Evolutionary conservation across 768 basidiomycete species (phyloP), one percentile per base, ranked within the genome.

Genomic region (Boletus barrowsii): DNA sequence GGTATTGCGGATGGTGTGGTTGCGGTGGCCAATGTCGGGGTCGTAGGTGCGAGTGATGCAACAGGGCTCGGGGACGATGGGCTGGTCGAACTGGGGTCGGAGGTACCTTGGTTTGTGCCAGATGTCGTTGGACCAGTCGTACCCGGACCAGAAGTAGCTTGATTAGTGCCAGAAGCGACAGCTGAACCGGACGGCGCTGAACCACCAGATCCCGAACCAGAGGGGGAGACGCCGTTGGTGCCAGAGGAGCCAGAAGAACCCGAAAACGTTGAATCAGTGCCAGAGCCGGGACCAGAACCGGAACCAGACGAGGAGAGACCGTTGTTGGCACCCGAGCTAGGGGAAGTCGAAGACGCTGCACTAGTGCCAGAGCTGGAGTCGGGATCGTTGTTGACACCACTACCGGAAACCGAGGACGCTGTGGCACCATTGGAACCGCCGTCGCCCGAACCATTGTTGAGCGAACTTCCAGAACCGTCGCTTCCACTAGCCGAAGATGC

Each of bases 131-230:
- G 29, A 9, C 22, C 20, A 17, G 49, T 51, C 33, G 43, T 4
- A 14, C 39, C 32, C 33, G 46, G n/a, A 24, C 39, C 44, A 2
- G 49, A 51, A 42, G 53, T 13, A 10, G 33, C 46, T 42, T 45
- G 51, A n/a, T 39, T 39, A 22, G 43, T 15, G 22, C 43, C 43
- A 39, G 51, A 40, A 15, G 51, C 14, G 10, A 18, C 41, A 3
- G 40, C 42, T 41, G 61, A n/a, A 26, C 32, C 13, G 18, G 53
- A 42, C 10, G 57, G 10, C 13, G 56, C 39, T 15, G 54, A 20
- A 36, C 20, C 33, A 36, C 18, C 20, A 13, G 46, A 39, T 39
- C 20, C 15, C 17, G 58, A 55, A 15, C 20, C 39, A 29, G 59
- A 35, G 11, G 33, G 4, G 33, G 33, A 14, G 14, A 10, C 33